Conservation (phyloP, 1,139 yeast genomes). For the Meyerozyma guilliermondii region DNA sequence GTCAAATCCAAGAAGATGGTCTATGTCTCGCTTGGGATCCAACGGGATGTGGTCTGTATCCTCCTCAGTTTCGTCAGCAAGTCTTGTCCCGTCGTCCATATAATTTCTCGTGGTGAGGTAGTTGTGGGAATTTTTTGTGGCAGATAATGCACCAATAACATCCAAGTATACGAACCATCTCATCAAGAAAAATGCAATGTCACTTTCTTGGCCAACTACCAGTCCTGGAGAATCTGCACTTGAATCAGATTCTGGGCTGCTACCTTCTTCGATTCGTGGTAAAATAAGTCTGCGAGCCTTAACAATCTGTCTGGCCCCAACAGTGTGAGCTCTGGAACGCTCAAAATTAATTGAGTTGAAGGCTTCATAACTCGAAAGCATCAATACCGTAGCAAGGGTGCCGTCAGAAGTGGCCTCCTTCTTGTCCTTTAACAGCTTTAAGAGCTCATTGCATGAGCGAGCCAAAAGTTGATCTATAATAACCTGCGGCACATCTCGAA, state of each 20-base stretch:
- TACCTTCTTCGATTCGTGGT: neutral
- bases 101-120: conserved; percentile 14
- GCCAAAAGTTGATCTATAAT: conserved; percentile 48
- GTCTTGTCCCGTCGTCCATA: conserved; percentile 9
- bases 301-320: conserved; percentile 67
- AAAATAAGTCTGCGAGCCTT: conserved; percentile 44
- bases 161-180: conserved; percentile 74
- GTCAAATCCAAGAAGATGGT: conserved; percentile 57
- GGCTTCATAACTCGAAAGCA: conserved; percentile 62
- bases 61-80: conserved; percentile 9
- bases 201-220: conserved; percentile 19
- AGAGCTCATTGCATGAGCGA: conserved; percentile 53
- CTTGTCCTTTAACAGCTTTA: conserved; percentile 47
- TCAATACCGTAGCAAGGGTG: conserved; percentile 60
- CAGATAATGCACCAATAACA: conserved; percentile 55
- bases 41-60: conserved; percentile 7
- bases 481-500: conserved; percentile 34
- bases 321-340: conserved; percentile 60
- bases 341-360: conserved; percentile 42
- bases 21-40: conserved; percentile 43
- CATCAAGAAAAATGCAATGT: conserved; percentile 55
- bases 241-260: conserved; percentile 3
- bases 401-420: conserved; percentile 55
- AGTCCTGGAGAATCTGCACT: conserved; percentile 5
- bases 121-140: conserved; percentile 27